Base-by-base conservation (phyloP, 495 filamentous ascomycete species). In the Margaritispora aquatica region DNA sequence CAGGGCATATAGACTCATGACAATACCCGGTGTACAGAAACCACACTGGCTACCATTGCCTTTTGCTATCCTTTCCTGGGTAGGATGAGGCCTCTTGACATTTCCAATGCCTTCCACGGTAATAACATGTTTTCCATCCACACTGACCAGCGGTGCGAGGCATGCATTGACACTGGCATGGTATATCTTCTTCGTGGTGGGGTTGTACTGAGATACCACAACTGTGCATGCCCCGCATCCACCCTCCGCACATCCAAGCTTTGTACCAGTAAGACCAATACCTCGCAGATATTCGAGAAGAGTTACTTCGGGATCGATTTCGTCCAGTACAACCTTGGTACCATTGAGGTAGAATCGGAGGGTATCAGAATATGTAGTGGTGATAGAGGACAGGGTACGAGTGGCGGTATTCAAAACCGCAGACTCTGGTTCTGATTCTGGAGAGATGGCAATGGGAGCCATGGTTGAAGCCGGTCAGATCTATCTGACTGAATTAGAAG, bases 101-200 rank as follows among this genome's bases (percentile, higher is more conserved):
- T 88, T 88, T 10, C 94, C 94, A 70, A 98, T 96, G n/a, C 94
- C 94, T 72, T 98, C 94, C 13, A 98, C 85, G 8, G 94, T 98
- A 65, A 98, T 92, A 61, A 98, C 92, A 80, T 98, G 94, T 72
- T 98, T 98, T 23, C 94, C 94, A 73, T 97, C 94, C 15, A 98
- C 82, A 60, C 90, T 93, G 27, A 92, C 86, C 53, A 98, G 77
- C 0, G 94, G 94, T 15, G 93, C 93, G 29, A 98, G 80, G 69
- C 94, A 98, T 44, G 94, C 94, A 69, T 97, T 97, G 54, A 96
- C 88, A 54, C 64, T 67, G 9, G 64, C 64, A 60, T 97, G 91
- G 66, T 96, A 96, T 58, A 97, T 85, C 66, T 87, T 80, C 68
- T 86, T 88, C 47, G 90, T 95, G 8, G 93, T 97, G 17, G 89